Percentiles rank a stretch among this genome's conserved stretches.
Conservation (phyloP, 116 monocot species). For the Trichopus zeylanicus region DNA sequence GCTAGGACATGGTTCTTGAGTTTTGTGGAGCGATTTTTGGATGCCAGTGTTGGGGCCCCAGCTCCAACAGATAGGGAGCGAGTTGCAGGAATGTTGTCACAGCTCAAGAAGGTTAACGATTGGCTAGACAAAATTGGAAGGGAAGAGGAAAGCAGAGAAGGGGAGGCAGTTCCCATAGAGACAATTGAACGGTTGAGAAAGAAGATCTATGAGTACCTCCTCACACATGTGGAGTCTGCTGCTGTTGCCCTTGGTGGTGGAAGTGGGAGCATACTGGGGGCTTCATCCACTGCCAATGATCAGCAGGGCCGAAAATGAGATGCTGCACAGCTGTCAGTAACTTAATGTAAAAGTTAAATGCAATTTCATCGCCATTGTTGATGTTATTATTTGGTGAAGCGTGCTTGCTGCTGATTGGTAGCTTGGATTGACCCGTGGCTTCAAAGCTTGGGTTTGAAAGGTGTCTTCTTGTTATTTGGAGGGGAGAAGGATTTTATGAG, state of each 20-base stretch:
- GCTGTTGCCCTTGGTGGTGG: conserved; percentile 60
- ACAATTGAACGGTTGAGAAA: conserved; percentile 65
- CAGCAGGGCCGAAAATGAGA: conserved; percentile 5
- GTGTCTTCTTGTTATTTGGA: no score
- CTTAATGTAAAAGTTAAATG: no score
- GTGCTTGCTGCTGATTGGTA: no score
- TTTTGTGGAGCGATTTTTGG: conserved; percentile 78
- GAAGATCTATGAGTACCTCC: conserved; percentile 92
- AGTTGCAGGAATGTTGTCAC: conserved; percentile 67
- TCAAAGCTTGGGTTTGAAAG: no score
- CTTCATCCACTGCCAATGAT: not conserved
- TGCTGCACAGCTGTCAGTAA: no score
- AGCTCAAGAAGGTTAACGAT: conserved; percentile 86
- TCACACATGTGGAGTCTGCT: conserved; percentile 83
- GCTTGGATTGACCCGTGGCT: no score
- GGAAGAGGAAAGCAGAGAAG: conserved; percentile 12
- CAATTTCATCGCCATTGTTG: no score
- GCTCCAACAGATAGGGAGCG: conserved; percentile 33
- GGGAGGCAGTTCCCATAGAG: conserved; percentile 33
- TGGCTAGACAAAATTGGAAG: conserved; percentile 42
- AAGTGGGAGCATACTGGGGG: conserved; percentile 1
- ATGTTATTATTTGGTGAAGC: no score
- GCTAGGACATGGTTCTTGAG: conserved; percentile 71
- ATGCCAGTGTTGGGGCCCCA: conserved; percentile 29
- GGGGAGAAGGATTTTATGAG: no score